A percentile compares a stretch with the other conserved stretches of the same genome.
Evolutionary conservation across 2,329 filamentous ascomycete species (phyloP).

Genomic region (Aspergillus sp.): DNA sequence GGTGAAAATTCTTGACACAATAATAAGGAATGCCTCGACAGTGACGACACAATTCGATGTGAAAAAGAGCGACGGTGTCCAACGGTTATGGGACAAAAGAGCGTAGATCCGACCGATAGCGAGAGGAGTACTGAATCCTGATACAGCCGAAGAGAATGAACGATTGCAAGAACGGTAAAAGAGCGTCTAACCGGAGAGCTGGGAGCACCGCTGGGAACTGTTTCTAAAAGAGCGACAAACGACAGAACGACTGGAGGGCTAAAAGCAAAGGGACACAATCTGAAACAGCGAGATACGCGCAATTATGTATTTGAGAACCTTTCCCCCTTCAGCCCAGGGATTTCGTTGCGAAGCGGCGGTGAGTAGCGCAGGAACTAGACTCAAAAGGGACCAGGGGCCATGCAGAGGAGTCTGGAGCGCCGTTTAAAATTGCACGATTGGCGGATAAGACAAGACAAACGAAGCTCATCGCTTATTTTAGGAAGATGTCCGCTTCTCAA

Average conservation of each 20-base stretch:
- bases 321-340: conserved; percentile 17
- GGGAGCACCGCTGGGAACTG: conserved; percentile 24
- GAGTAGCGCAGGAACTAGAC: conserved; percentile 14
- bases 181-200: conserved; percentile 30
- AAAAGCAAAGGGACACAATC: conserved; percentile 21
- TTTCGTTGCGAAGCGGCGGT: conserved; percentile 33
- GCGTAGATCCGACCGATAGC: conserved; percentile 21
- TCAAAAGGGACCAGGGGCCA: conserved; percentile 24
- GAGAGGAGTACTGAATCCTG: conserved; percentile 14
- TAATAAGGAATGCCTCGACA: conserved; percentile 29
- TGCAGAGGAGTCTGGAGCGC: conserved; percentile 22
- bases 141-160: conserved; percentile 2
- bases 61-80: conserved; percentile 19
- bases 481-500: conserved; percentile 14
- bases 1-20: conserved; percentile 23
- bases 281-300: conserved; percentile 22
- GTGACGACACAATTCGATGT: conserved; percentile 17
- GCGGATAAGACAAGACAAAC: conserved; percentile 12
- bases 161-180: conserved; percentile 21
- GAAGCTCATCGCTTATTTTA: conserved; percentile 15
- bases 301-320: conserved; percentile 18
- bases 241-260: conserved; percentile 27
- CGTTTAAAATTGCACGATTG: conserved; percentile 19
- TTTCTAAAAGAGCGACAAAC: conserved; percentile 36
- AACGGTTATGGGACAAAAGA: conserved; percentile 19